Evolutionary conservation across 2,329 filamentous ascomycete species (phyloP).

Genomic region (Dothistroma septosporum): DNA sequence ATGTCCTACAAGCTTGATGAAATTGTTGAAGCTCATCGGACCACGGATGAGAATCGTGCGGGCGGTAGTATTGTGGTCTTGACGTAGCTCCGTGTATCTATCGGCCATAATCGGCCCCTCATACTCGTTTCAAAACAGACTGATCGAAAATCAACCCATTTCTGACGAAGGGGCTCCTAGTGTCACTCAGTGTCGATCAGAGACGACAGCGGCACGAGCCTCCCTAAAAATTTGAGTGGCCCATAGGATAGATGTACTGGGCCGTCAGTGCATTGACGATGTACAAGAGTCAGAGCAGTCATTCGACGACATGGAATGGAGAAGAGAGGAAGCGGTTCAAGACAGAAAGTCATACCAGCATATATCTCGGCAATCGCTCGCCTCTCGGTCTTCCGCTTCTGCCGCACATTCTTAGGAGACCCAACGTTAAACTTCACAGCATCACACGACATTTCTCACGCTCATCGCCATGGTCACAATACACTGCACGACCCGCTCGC

Average conservation of each 20-base stretch:
- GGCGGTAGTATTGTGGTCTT: constrained; percentile 39
- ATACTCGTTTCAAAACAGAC: too few species aligned
- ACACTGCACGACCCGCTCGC: constrained; percentile 24
- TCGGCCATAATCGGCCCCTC: too few species aligned
- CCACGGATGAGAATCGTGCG: constrained; percentile 45
- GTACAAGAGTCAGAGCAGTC: too few species aligned
- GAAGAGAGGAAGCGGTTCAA: constrained; percentile 4
- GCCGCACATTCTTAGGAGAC: neutral
- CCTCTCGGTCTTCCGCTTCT: neutral
- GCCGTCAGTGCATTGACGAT: too few species aligned
- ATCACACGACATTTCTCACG: neutral
- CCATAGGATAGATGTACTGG: too few species aligned
- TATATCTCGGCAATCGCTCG: neutral
- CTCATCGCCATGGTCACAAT: constrained; percentile 8
- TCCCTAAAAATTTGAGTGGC: too few species aligned
- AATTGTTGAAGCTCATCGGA: constrained; percentile 45
- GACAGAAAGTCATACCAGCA: neutral
- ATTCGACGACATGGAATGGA: neutral
- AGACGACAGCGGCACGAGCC: too few species aligned
- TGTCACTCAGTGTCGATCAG: too few species aligned
- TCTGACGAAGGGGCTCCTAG: too few species aligned
- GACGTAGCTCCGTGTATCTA: too few species aligned
- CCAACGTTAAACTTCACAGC: neutral
- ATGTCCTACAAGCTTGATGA: constrained; percentile 44
- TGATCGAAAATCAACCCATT: too few species aligned